Conservation (phyloP, 2,329 filamentous ascomycete species). For the Pseudocercospora eumusae region DNA sequence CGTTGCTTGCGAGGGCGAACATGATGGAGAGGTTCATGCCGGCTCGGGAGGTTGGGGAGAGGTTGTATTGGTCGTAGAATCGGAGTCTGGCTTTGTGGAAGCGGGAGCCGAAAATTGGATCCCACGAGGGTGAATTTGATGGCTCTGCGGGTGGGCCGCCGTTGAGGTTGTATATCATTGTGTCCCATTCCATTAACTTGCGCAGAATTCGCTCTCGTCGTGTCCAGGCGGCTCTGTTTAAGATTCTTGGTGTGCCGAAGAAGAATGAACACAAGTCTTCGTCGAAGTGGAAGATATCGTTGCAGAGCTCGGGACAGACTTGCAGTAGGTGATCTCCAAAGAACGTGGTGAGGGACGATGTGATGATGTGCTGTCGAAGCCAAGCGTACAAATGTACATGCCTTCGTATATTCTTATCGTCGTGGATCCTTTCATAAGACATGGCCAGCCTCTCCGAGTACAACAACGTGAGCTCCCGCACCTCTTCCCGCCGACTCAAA, state of each 20-base stretch:
- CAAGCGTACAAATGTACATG: conserved; percentile 33
- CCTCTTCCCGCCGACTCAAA: conserved; percentile 33
- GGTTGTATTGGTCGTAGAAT: conserved; percentile 29
- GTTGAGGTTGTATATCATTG: conserved; percentile 30
- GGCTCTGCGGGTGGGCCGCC: conserved; percentile 25
- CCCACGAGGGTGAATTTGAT: conserved; percentile 33
- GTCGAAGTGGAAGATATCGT: conserved; percentile 39
- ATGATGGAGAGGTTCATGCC: conserved; percentile 31
- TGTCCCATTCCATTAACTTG: conserved; percentile 32
- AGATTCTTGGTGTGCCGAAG: conserved; percentile 33
- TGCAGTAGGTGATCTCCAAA: conserved; percentile 36
- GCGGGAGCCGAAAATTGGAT: conserved; percentile 36
- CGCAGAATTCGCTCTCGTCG: conserved; percentile 30
- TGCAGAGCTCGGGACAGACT: conserved; percentile 34
- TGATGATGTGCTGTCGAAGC: conserved; percentile 37
- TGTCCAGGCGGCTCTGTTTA: conserved; percentile 29
- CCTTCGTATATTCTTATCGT: neutral
- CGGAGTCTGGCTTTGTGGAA: conserved; percentile 36
- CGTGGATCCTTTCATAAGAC: conserved; percentile 15
- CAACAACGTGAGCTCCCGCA: conserved; percentile 36
- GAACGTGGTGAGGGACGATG: conserved; percentile 35
- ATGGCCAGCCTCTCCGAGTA: conserved; percentile 28
- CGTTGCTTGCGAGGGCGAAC: conserved; percentile 39
- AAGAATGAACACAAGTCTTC: conserved; percentile 36
- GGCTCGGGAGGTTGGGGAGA: conserved; percentile 25